These are phyloP conservation scores for Solanum stenotomum DNA, from an alignment of 257 asterid genomes.

Conservation along the genomic window DNA sequence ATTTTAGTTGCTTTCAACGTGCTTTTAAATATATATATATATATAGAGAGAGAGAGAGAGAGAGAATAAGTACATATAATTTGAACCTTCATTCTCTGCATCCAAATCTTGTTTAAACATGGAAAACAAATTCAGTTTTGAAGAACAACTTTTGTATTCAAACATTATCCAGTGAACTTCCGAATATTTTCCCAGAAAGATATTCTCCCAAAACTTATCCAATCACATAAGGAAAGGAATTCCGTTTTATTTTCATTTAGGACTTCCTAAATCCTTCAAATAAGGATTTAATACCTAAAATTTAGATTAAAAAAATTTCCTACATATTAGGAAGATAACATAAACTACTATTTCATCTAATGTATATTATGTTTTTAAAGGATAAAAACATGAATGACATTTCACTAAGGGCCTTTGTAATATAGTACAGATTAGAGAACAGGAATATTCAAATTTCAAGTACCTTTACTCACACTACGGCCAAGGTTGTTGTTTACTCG, in stretches of 20 bases:
- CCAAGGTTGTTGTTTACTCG: slow-evolving; percentile 99
- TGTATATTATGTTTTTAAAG: background rate
- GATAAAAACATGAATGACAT: background rate
- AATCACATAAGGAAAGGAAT: background rate
- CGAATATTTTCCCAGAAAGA: background rate
- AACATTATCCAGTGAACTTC: background rate
- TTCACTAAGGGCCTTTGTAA: background rate
- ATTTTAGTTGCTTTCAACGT: background rate
- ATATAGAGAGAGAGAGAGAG: background rate
- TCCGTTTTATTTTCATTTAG: background rate
- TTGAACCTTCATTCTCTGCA: background rate
- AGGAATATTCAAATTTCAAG: background rate
- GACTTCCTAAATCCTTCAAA: background rate
- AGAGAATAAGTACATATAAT: background rate
- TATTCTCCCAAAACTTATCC: background rate
- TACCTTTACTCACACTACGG: slow-evolving; percentile 99
- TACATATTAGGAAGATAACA: background rate
- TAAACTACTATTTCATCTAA: background rate
- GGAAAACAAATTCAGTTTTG: background rate
- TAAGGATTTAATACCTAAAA: background rate
- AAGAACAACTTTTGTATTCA: background rate
- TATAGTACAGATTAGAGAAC: background rate
- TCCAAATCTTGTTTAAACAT: background rate
- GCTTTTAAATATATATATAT: background rate
- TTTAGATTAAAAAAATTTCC: background rate